These are phyloP conservation scores for Somion occarium DNA, from an alignment of 1,284 basidiomycete genomes.

Conservation along the genomic window DNA sequence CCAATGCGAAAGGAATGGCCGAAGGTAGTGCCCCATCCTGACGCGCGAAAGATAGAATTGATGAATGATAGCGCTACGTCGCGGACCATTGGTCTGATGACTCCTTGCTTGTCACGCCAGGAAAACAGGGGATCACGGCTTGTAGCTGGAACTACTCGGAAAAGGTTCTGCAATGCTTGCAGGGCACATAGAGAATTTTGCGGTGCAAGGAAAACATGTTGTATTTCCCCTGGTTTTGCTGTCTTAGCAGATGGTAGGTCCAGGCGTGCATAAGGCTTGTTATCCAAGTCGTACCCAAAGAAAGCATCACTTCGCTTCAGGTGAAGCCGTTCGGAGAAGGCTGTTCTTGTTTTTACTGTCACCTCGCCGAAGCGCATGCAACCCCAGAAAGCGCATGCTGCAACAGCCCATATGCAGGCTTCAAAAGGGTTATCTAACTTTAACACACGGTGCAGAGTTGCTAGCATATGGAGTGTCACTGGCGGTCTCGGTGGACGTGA, in stretches of 20 bases:
- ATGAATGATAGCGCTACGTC: slow-evolving; percentile 21
- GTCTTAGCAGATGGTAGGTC: no score
- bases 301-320: slow-evolving; percentile 15
- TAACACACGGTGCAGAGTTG: no score
- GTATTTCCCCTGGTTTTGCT: no score
- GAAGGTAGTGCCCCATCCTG: slow-evolving; percentile 27
- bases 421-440: no score
- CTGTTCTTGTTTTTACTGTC: no score
- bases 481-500: slow-evolving; percentile 15
- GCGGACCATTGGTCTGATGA: slow-evolving; percentile 24
- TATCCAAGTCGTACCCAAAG: slow-evolving; percentile 17
- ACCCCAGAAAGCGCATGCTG: no score
- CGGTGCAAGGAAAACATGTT: slow-evolving; percentile 23
- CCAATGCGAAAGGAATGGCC: no score
- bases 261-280: slow-evolving; percentile 20
- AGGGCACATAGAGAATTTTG: slow-evolving; percentile 37
- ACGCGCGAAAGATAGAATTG: slow-evolving; percentile 22
- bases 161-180: no score
- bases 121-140: slow-evolving; percentile 27
- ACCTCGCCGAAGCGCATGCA: no score
- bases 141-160: slow-evolving; percentile 25
- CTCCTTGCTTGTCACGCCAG: slow-evolving; percentile 18
- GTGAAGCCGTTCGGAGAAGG: slow-evolving; percentile 17
- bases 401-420: no score
- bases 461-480: no score